phyloP scores from a whole-genome alignment of 2,329 filamentous ascomycete species.

The Boeremia exigua region DNA sequence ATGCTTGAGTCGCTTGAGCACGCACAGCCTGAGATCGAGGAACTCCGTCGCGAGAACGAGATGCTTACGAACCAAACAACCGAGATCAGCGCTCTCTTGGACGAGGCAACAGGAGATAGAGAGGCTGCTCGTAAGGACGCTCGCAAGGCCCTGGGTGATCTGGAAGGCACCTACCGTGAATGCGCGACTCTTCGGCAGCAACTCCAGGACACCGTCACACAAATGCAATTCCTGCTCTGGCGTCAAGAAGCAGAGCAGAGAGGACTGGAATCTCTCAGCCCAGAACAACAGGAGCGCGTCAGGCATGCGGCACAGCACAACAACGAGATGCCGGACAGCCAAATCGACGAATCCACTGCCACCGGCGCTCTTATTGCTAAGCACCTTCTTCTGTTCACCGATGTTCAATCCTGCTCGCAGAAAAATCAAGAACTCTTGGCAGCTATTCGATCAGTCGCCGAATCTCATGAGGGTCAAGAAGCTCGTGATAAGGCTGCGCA shows the following conservation, averaged over 20 bases:
- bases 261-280: slow-evolving; percentile 72
- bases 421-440: slow-evolving; percentile 86
- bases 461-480: slow-evolving; percentile 90
- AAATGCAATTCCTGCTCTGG: slow-evolving; percentile 88
- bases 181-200: slow-evolving; percentile 82
- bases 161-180: slow-evolving; percentile 68
- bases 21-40: slow-evolving; percentile 85
- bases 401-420: slow-evolving; percentile 81
- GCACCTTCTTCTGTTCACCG: slow-evolving; percentile 87
- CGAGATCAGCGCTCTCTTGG: slow-evolving; percentile 77
- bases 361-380: slow-evolving; percentile 90
- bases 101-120: slow-evolving; percentile 80
- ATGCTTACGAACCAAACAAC: slow-evolving; percentile 80
- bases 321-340: slow-evolving; percentile 74
- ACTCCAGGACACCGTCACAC: slow-evolving; percentile 84
- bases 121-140: slow-evolving; percentile 79
- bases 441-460: slow-evolving; percentile 82
- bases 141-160: slow-evolving; percentile 77
- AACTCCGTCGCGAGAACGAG: slow-evolving; percentile 80
- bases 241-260: slow-evolving; percentile 84
- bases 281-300: slow-evolving; percentile 75
- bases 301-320: slow-evolving; percentile 70
- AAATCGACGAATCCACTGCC: slow-evolving; percentile 72
- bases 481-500: slow-evolving; percentile 67
- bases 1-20: slow-evolving; percentile 85